Conservation (phyloP, 495 filamentous ascomycete genomes). For the Baudoinia panamericana region DNA sequence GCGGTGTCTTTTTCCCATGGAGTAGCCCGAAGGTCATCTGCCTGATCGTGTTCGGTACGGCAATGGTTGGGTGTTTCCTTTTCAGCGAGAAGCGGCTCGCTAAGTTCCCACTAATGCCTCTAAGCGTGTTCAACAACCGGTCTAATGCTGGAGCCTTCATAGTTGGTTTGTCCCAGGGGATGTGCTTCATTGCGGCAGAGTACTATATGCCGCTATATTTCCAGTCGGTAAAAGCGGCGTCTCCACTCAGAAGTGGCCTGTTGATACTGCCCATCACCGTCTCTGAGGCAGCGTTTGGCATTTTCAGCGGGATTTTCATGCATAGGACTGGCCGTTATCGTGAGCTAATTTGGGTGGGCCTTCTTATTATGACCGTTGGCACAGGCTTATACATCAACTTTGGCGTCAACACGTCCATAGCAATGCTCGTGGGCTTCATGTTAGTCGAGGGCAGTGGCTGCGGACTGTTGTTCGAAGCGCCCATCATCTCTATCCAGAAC, state of each 20-base stretch:
- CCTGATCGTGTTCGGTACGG: conserved; percentile 27
- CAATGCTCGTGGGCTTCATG: conserved; percentile 31
- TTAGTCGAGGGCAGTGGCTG: conserved; percentile 25
- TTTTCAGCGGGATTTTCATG: conserved; percentile 41
- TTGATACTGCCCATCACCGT: conserved; percentile 41
- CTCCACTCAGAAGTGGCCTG: conserved; percentile 40
- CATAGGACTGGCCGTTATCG: conserved; percentile 48
- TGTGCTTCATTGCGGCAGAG: conserved; percentile 39
- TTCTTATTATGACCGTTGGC: conserved; percentile 36
- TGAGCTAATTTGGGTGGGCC: conserved; percentile 41
- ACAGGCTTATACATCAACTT: conserved; percentile 42
- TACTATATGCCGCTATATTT: conserved; percentile 50
- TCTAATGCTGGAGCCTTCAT: conserved; percentile 30
- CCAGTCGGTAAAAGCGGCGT: conserved; percentile 39
- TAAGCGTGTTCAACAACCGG: conserved; percentile 22
- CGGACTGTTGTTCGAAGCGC: conserved; percentile 27
- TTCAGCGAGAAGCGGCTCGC: conserved; percentile 27
- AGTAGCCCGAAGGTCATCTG: conserved; percentile 28
- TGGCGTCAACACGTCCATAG: conserved; percentile 29
- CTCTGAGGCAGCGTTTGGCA: conserved; percentile 36
- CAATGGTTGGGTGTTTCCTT: conserved; percentile 27
- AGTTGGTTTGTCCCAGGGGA: conserved; percentile 35
- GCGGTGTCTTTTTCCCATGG: conserved; percentile 29
- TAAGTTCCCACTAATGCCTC: conserved; percentile 29
- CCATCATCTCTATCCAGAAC: conserved; percentile 27